Percentiles rank a stretch among this genome's conserved stretches.
These are phyloP conservation scores for Massospora cicadina DNA, from an alignment of 371 early-diverging fungal species.

Conservation along the genomic window DNA sequence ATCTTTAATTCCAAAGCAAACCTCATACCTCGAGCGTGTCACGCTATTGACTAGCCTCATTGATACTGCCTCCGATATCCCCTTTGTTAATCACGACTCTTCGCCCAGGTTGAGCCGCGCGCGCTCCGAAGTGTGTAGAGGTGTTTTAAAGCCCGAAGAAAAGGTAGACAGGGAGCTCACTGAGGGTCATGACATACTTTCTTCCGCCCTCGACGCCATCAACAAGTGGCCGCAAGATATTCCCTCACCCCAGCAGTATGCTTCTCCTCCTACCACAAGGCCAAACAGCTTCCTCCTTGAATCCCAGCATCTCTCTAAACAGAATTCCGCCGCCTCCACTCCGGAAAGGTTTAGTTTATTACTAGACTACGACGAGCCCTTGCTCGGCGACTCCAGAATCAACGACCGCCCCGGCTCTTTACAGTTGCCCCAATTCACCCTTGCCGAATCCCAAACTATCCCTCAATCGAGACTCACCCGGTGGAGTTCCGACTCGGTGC, in stretches of 20 bases:
- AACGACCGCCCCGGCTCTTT: neutral
- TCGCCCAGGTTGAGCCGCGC: neutral
- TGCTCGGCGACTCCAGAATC: neutral
- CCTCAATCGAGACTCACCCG: neutral
- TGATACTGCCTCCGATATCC: neutral
- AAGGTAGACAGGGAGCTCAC: neutral
- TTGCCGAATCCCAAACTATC: neutral
- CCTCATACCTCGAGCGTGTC: conserved; percentile 2
- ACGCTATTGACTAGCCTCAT: conserved; percentile 2
- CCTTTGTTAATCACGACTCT: neutral
- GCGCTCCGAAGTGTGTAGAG: neutral
- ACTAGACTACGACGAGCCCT: neutral
- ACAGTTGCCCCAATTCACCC: neutral
- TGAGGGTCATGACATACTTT: conserved; percentile 1
- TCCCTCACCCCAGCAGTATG: neutral
- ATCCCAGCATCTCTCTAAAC: neutral
- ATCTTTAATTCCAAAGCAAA: conserved; percentile 1
- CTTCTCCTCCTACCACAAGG: neutral
- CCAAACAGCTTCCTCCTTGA: neutral
- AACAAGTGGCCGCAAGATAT: neutral
- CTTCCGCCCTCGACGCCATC: neutral
- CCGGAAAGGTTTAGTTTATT: neutral
- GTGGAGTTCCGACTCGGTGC: neutral
- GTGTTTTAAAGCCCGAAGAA: neutral
- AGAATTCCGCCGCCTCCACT: neutral